These are phyloP conservation scores for Rhodomyrtus tomentosa DNA, from an alignment of 345 rosid species.

Conservation along the genomic window DNA sequence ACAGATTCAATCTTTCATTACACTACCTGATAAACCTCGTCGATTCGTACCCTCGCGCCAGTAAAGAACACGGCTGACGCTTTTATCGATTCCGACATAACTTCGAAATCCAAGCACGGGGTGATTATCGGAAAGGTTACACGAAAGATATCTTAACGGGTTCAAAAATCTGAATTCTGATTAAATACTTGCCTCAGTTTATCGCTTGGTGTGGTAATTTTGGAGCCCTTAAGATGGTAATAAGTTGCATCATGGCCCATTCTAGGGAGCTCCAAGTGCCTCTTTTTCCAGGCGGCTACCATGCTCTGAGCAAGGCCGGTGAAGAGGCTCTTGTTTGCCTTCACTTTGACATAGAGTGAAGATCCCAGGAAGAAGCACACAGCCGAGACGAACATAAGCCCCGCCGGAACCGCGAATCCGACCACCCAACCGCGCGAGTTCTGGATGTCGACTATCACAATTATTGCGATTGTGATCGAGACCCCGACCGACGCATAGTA, in stretches of 20 bases:
- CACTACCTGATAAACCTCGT: not conserved
- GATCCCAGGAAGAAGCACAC: constrained; percentile 29
- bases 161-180: not conserved
- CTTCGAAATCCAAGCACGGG: not conserved
- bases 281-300: constrained; percentile 24
- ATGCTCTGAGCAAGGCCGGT: constrained; percentile 28
- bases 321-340: constrained; percentile 31
- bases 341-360: constrained; percentile 20
- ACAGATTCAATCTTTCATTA: no score
- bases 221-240: constrained; percentile 20
- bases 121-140: not conserved
- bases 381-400: constrained; percentile 25
- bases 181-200: constrained; percentile 19
- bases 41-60: not conserved
- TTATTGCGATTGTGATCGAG: constrained; percentile 18
- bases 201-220: constrained; percentile 19
- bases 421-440: constrained; percentile 32
- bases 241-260: constrained; percentile 5
- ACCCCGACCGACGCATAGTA: constrained; percentile 41
- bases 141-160: not conserved
- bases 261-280: constrained; percentile 11
- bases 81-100: not conserved
- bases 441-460: constrained; percentile 35
- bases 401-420: constrained; percentile 42
- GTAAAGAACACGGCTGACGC: not conserved